A percentile compares a stretch with the other conserved stretches of the same genome.
These are phyloP conservation scores for Letharia columbiana DNA, from an alignment of 495 filamentous ascomycete species.

Conservation along the genomic window DNA sequence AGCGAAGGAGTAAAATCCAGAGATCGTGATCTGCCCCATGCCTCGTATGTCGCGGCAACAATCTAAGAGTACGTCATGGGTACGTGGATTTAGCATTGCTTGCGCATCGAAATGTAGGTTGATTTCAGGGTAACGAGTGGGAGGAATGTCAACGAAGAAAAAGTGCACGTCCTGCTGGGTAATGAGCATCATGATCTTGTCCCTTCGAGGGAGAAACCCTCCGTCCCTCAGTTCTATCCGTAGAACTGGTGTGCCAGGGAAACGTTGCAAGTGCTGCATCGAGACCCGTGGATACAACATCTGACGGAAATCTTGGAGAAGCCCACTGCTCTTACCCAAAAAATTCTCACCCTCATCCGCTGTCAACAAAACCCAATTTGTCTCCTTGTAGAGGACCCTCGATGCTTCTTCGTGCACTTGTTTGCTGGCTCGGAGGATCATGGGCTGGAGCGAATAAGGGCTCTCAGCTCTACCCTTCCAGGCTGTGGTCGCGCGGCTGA, in stretches of 20 bases:
- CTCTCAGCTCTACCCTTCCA: not conserved
- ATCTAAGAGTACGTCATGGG: too few relatives aligned
- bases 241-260: not conserved
- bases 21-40: too few relatives aligned
- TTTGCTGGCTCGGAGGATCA: not conserved
- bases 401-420: not conserved
- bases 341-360: not conserved
- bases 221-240: not conserved
- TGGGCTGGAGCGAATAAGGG: not conserved
- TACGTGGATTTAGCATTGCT: too few relatives aligned
- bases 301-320: too few relatives aligned
- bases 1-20: not conserved
- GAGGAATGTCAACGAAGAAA: too few relatives aligned
- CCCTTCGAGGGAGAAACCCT: too few relatives aligned
- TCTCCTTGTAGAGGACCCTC: conserved; percentile 3
- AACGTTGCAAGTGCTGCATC: not conserved
- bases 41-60: too few relatives aligned
- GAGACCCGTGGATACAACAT: too few relatives aligned
- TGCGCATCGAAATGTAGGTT: too few relatives aligned
- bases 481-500: not conserved
- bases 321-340: too few relatives aligned
- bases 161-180: not conserved
- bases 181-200: not conserved
- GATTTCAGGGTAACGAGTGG: too few relatives aligned
- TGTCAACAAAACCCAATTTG: not conserved